Percentiles rank a stretch among this genome's conserved stretches.
Conservation (phyloP, 192 early-diverging fungal species). For the Gamsiella multidivaricata region DNA sequence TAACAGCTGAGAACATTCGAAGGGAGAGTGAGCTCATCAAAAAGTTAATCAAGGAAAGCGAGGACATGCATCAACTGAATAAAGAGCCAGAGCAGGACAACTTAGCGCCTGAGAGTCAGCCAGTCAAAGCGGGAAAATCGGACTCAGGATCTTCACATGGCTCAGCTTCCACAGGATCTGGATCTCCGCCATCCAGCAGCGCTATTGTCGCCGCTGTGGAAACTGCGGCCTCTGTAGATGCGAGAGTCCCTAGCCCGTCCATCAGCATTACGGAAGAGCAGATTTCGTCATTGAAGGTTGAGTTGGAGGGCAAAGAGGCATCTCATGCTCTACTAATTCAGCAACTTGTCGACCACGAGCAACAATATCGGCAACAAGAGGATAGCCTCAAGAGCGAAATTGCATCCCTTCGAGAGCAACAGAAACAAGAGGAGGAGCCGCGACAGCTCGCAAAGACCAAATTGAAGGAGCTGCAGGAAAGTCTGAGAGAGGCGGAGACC, state of each 20-base stretch:
- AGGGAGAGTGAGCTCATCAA: slow-evolving; percentile 35
- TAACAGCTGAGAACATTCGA: slow-evolving; percentile 35
- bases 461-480: slow-evolving; percentile 43
- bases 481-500: slow-evolving; percentile 31
- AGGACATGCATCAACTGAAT: slow-evolving; percentile 17
- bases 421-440: slow-evolving; percentile 46
- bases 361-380: slow-evolving; percentile 34
- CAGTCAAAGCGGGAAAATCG: slow-evolving; percentile 1
- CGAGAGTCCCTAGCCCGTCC: neutral
- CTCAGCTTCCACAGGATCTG: neutral
- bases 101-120: neutral
- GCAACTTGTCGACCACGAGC: slow-evolving; percentile 41
- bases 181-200: neutral
- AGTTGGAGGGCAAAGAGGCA: slow-evolving; percentile 37
- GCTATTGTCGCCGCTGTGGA: neutral
- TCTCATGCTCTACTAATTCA: slow-evolving; percentile 22
- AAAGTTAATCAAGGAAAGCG: slow-evolving; percentile 19
- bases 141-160: neutral
- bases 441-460: slow-evolving; percentile 49
- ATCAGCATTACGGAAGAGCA: slow-evolving; percentile 26
- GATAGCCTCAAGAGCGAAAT: slow-evolving; percentile 36
- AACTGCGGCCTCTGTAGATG: neutral
- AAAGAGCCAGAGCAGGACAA: slow-evolving; percentile 5
- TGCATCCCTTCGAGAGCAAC: slow-evolving; percentile 28
- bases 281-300: slow-evolving; percentile 13